Evolutionary conservation across 2,329 filamentous ascomycete species (phyloP).

Genomic region (Penicillium sclerotigenum): DNA sequence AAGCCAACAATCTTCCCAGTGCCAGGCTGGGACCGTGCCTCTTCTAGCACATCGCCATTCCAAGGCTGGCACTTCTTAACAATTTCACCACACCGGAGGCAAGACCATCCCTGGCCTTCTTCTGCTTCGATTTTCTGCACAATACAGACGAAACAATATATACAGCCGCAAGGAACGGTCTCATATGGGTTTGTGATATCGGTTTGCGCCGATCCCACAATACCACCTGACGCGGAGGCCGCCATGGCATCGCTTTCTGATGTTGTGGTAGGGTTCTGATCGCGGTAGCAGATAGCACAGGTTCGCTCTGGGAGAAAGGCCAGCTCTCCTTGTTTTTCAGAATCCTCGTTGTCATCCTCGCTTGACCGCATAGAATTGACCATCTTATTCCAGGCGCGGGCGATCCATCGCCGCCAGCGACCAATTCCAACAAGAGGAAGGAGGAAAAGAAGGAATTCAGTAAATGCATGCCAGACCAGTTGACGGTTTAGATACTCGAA

Average conservation of each 20-base stretch:
- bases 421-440: constrained; percentile 95
- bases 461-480: constrained; percentile 99
- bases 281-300: constrained; percentile 94
- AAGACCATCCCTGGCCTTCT: constrained; percentile 91
- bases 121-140: constrained; percentile 85
- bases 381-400: constrained; percentile 78
- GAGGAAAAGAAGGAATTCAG: constrained; percentile 94
- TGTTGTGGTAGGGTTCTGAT: constrained; percentile 71
- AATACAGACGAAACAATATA: constrained; percentile 97
- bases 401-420: constrained; percentile 87
- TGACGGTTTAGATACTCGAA: constrained; percentile 98
- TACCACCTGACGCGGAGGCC: constrained; percentile 64
- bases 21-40: constrained; percentile 32
- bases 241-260: constrained; percentile 75
- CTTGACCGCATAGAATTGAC: constrained; percentile 58
- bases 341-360: constrained; percentile 50
- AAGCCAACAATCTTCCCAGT: constrained; percentile 45
- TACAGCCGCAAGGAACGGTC: constrained; percentile 79
- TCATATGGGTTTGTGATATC: constrained; percentile 97
- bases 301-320: constrained; percentile 87
- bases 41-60: constrained; percentile 76
- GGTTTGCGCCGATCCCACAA: constrained; percentile 82
- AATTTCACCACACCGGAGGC: constrained; percentile 79
- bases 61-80: constrained; percentile 86
- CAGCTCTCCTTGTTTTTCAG: constrained; percentile 64